These are phyloP conservation scores for Phytophthora macrochlamydospora DNA, from an alignment of 352 stramenopile species.

Conservation along the genomic window DNA sequence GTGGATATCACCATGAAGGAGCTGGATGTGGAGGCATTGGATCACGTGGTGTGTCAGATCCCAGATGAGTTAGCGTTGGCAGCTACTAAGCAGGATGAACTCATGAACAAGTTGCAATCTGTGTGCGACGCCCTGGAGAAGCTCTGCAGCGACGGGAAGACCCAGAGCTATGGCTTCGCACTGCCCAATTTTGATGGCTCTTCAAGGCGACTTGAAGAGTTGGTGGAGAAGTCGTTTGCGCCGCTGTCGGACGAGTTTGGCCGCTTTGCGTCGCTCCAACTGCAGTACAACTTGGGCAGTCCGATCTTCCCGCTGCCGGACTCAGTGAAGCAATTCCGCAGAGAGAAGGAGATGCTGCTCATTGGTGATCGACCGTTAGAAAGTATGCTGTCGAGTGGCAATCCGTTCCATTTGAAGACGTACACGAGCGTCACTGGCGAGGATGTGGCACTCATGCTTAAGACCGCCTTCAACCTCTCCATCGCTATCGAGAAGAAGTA, in stretches of 20 bases:
- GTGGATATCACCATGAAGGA: conserved; percentile 54
- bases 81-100: conserved; percentile 17
- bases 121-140: conserved; percentile 46
- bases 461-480: conserved; percentile 83
- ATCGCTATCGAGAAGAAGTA: conserved; percentile 88
- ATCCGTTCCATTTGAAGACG: conserved; percentile 63
- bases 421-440: conserved; percentile 50
- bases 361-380: conserved; percentile 74
- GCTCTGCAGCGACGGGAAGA: conserved; percentile 45
- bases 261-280: conserved; percentile 69
- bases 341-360: conserved; percentile 53
- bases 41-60: conserved; percentile 70
- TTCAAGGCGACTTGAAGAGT: conserved; percentile 30
- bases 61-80: conserved; percentile 48
- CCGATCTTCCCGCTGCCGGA: conserved; percentile 40
- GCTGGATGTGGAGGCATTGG: conserved; percentile 63
- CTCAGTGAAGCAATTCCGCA: conserved; percentile 44
- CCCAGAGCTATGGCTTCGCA: conserved; percentile 75
- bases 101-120: conserved; percentile 39
- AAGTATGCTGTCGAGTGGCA: conserved; percentile 61
- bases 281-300: conserved; percentile 51
- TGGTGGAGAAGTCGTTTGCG: conserved; percentile 53
- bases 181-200: conserved; percentile 35
- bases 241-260: conserved; percentile 46
- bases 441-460: conserved; percentile 72